Evolutionary conservation across 2,329 filamentous ascomycete genomes (phyloP).

Genomic region (Talaromyces pinophilus): DNA sequence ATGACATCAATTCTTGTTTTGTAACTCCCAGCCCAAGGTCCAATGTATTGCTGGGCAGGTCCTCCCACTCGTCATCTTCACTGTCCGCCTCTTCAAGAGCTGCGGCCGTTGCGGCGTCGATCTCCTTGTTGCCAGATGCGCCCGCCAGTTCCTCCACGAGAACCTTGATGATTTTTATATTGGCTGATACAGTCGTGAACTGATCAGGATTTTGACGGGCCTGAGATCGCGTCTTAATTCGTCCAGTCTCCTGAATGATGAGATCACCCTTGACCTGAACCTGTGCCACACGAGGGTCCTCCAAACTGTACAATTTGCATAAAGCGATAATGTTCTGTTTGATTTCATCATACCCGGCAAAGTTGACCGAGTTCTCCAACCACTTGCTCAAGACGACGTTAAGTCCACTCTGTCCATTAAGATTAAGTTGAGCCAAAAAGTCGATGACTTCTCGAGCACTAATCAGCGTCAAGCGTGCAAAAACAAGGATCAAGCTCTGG

Average conservation of each 20-base stretch:
- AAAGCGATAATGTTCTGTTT: constrained; percentile 94
- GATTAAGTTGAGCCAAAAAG: constrained; percentile 82
- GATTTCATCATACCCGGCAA: constrained; percentile 98
- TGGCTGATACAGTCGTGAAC: constrained; percentile 82
- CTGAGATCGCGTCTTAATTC: constrained; percentile 92
- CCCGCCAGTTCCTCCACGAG: constrained; percentile 88
- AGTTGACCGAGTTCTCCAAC: constrained; percentile 95
- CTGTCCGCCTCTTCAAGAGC: constrained; percentile 63
- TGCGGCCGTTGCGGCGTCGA: constrained; percentile 56
- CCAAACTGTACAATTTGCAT: constrained; percentile 84
- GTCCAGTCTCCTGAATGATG: constrained; percentile 73
- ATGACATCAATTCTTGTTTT: constrained; percentile 79
- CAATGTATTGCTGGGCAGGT: constrained; percentile 72
- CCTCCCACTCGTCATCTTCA: constrained; percentile 83
- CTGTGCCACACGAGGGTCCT: constrained; percentile 75
- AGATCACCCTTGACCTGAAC: constrained; percentile 90
- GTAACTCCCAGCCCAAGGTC: constrained; percentile 72
- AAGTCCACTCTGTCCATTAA: constrained; percentile 74
- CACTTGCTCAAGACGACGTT: constrained; percentile 90
- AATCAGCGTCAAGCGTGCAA: constrained; percentile 82
- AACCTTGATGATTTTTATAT: constrained; percentile 94
- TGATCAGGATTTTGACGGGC: constrained; percentile 85
- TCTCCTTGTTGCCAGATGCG: constrained; percentile 62
- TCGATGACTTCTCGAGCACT: constrained; percentile 87
- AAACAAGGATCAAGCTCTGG: constrained; percentile 92